Evolutionary conservation across 129 eudicot species (phyloP), one percentile per base, ranked within the genome.

Genomic region (Calendula officinalis): DNA sequence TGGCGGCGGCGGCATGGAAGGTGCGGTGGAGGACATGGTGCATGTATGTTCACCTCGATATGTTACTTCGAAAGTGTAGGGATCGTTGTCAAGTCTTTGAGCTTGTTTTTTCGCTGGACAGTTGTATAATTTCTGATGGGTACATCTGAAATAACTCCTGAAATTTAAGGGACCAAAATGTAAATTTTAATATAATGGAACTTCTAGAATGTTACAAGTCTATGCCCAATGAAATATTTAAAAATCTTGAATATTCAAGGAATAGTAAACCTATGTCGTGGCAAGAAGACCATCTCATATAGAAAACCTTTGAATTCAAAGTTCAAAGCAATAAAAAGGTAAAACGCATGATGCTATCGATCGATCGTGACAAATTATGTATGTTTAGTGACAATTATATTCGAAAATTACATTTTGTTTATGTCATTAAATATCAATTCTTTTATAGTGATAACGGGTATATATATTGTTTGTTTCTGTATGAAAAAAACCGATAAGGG

Each of bases 61-160:
- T 39, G 79, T 76, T 37, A 86, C 84, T 71, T 79, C 85, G 32
- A 77, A 86, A 0, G 72, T 86, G 75, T 11, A 65, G 56, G 95
- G 89, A 50, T 90, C 87, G 16, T 83, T 37, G 55, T 83, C 89
- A 2, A 86, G 85, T 3, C 91, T 80, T 56, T 90, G 97, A 37
- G 86, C 95, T 73, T 90, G 97, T 62, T 90, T 90, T 37, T 90
- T 90, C 11, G 91, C 97, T 2, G 84, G 95, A 47, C 97, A 90
- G 12, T 77, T 35, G 78, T 84, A 90, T 27, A 83, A 45, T 34
- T 84, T 90, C 48, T 86, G 91, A 47, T 90, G 95, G 60, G 97
- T 90, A 75, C 97, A 90, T 67, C 95, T 79, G 69, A 56, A 90
- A 38, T 90, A 90, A 39, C 70, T 76, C 80, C 95, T 90, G 77